These are phyloP conservation scores for Excoecaria agallocha DNA, from an alignment of 345 rosid species.

Conservation along the genomic window DNA sequence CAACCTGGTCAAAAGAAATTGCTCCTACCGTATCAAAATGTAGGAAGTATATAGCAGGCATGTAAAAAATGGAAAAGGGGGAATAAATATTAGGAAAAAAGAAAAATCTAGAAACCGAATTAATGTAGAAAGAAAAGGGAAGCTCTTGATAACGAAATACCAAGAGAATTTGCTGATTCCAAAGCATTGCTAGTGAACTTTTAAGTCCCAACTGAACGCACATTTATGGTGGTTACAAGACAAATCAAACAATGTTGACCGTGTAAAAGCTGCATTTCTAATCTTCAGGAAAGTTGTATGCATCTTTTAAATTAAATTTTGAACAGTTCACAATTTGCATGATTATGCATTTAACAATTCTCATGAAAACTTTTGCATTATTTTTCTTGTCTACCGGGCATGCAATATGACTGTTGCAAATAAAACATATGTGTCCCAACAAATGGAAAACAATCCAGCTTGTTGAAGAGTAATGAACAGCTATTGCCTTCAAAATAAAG, in stretches of 20 bases:
- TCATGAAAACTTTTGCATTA: not conserved
- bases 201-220: not conserved
- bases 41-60: conserved; percentile 10
- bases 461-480: not conserved
- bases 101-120: not conserved
- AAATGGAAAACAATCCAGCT: not conserved
- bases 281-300: not conserved
- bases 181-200: not conserved
- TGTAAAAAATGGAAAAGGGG: not conserved
- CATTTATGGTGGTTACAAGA: not conserved
- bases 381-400: not conserved
- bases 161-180: not conserved
- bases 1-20: conserved; percentile 54
- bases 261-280: conserved; percentile 3
- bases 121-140: not conserved
- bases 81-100: not conserved
- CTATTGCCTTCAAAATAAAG: conserved; percentile 7
- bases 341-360: not conserved
- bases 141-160: not conserved
- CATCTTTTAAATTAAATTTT: not conserved
- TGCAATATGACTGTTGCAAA: not conserved
- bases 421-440: not conserved
- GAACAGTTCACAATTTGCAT: not conserved
- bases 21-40: not conserved
- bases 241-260: not conserved